Percentiles rank a stretch among this genome's conserved stretches.
phyloP scores from a whole-genome alignment of 805 yeast species.

The Kregervanrija pseudodelftensis region DNA sequence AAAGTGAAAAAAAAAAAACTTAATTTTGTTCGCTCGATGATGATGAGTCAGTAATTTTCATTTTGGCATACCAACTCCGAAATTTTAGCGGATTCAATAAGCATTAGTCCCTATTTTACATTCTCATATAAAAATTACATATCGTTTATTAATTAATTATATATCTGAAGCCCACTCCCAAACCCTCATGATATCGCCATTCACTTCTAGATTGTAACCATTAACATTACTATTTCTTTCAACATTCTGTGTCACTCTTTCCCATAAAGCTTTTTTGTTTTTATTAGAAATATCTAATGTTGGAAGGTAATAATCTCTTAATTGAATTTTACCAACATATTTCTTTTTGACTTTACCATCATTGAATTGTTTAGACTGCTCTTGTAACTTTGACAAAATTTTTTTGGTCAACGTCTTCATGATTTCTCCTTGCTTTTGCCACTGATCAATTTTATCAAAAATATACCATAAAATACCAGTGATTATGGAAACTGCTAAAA shows the following conservation, averaged over 20 bases:
- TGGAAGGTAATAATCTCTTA: conserved; percentile 55
- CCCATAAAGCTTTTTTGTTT: conserved; percentile 50
- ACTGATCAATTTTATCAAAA: conserved; percentile 30
- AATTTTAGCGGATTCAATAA: neutral
- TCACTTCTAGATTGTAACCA: conserved; percentile 56
- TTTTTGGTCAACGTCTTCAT: conserved; percentile 40
- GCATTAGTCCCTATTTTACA: neutral
- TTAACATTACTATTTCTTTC: conserved; percentile 65
- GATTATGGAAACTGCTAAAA: conserved; percentile 11
- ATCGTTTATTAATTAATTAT: conserved; percentile 3
- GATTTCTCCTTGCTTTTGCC: conserved; percentile 32
- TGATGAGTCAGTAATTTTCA: conserved; percentile 3
- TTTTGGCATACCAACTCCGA: neutral
- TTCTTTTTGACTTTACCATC: conserved; percentile 32
- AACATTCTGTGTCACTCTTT: conserved; percentile 42
- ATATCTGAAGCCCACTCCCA: conserved; percentile 75
- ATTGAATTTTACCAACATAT: conserved; percentile 62
- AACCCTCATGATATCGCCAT: conserved; percentile 81
- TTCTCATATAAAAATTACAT: neutral
- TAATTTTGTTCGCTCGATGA: too few species aligned
- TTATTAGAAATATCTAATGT: conserved; percentile 23
- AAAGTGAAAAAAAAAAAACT: neutral
- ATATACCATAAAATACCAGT: conserved; percentile 6
- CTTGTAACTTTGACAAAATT: conserved; percentile 43
- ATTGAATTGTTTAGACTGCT: conserved; percentile 32